Evolutionary conservation across 2,329 filamentous ascomycete genomes (phyloP), one percentile per base, ranked within the genome.

Genomic region (Xylaria arbuscula): DNA sequence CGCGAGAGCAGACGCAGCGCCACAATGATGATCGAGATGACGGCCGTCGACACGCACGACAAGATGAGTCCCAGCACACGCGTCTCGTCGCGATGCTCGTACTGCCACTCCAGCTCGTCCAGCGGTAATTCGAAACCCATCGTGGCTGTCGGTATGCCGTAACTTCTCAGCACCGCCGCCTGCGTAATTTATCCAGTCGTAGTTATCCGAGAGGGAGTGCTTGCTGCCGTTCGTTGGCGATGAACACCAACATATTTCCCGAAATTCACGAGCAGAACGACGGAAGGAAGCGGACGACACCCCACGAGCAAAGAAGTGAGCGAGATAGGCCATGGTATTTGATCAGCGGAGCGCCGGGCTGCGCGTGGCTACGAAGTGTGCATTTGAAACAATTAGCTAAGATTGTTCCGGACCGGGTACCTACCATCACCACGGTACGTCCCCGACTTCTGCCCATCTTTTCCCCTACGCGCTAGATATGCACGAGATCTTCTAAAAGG

Each of bases 41-140:
- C 15, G 17, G 32, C 59, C 9, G 68, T 64, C 17, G n/a, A 55
- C 4, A 45, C 42, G 53, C 66, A 70, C n/a, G 66, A 53, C 17
- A 56, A 51, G 17, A 70, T 38, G 22, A 70, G 51, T 11, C 59
- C 62, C 2, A 51, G 24, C 17, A 40, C 48, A 10, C 38, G 62
- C 5, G 66, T 66, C 45, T 66, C 68, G 24, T 70, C 54, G 0
- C 50, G 40, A 68, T 70, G 66, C 22, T 66, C 50, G n/a, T 68
- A 40, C 22, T 68, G 68, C 68, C 62, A 70, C 40, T 63, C 54
- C n/a, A 66, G 19, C 28, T 59, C 57, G 19, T 58, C 22, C 6
- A 47, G 58, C 15, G 62, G 42, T 17, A 53, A 55, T 61, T 40
- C 50, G 13, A 63, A 66, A 10, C 32, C 50, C 66, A 70, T 70